Evolutionary conservation across 1,139 yeast species (phyloP), one percentile per base, ranked within the genome.

Genomic region (Magnusiomyces starmeri): DNA sequence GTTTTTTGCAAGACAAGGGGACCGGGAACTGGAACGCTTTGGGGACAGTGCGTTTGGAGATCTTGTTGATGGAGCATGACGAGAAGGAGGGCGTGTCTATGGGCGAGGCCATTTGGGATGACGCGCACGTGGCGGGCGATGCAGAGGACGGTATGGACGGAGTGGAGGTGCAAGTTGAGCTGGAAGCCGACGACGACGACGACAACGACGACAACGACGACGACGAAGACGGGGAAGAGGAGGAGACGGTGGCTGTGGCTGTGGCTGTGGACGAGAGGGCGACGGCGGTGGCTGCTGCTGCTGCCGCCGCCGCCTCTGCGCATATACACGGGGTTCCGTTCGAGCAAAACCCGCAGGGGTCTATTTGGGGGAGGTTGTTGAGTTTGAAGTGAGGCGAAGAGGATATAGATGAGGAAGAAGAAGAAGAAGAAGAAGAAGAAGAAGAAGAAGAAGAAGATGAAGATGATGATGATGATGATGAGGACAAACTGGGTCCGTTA

Each of bases 291-390:
- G 37, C 37, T 4, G 37, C 37, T 4, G 37, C 37, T 18, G 37
- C 37, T 4, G 37, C 37, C 4, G 44, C 50, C 2, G 50, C 50
- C 29, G 43, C 50, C 41, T 40, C 50, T 12, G 37, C n/a, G 20
- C 50, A 47, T 20, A 47, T 20, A 21, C 50, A 47, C 20, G 50
- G 50, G 34, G 50, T 47, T 2, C 50, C 50, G 39, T 47, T 41
- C 7, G 50, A 47, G 20, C 50, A 47, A 29, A 47, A 47, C 24
- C 50, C 50, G 35, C 50, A 47, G 4, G 50, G 50, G 26, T 49
- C 48, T 8, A 49, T 29, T 27, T 26, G 26, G 6, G 20, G 42
- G 41, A 45, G 25, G 25, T 25, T 40, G 43, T 40, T 40, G 25
- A 16, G n/a, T n/a, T n/a, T n/a, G n/a, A n/a, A n/a, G n/a, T n/a